phyloP scores from a whole-genome alignment of 257 asterid genomes.

The Nicotiana undulata region DNA sequence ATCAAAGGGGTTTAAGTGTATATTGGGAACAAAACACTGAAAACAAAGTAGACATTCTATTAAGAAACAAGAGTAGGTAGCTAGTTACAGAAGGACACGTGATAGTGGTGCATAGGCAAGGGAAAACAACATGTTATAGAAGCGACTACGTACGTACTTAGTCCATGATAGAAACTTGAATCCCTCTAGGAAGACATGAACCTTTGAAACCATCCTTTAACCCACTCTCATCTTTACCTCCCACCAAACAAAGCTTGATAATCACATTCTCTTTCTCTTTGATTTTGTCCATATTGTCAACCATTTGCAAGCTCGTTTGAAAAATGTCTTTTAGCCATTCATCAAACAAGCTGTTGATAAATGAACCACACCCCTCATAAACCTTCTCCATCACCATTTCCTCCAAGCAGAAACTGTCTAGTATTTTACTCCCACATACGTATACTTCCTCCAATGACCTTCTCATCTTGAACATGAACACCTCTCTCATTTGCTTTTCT shows the following conservation, averaged over 20 bases:
- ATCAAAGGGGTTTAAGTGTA: too few species aligned
- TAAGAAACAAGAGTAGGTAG: conserved; percentile 26
- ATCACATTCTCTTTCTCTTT: conserved; percentile 11
- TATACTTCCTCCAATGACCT: conserved; percentile 22
- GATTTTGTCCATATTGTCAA: neutral
- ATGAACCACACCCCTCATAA: conserved; percentile 30
- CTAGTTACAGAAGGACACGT: conserved; percentile 25
- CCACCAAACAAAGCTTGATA: conserved; percentile 49
- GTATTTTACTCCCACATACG: conserved; percentile 11
- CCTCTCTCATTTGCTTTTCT: conserved; percentile 28
- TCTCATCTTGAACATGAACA: conserved; percentile 32
- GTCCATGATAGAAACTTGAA: conserved; percentile 46
- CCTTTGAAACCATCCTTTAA: conserved; percentile 50
- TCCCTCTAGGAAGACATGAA: conserved; percentile 61
- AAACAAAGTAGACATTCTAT: conserved; percentile 11
- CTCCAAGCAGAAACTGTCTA: conserved; percentile 28
- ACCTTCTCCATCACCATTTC: conserved; percentile 40
- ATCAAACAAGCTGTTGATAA: conserved; percentile 42
- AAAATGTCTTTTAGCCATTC: conserved; percentile 61
- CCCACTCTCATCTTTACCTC: conserved; percentile 25
- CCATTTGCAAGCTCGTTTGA: conserved; percentile 27
- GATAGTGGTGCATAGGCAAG: neutral
- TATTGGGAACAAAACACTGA: neutral
- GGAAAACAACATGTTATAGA: conserved; percentile 14
- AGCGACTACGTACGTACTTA: conserved; percentile 15